Base-by-base conservation (phyloP, 495 filamentous ascomycete species). In the Neurospora discreta region DNA sequence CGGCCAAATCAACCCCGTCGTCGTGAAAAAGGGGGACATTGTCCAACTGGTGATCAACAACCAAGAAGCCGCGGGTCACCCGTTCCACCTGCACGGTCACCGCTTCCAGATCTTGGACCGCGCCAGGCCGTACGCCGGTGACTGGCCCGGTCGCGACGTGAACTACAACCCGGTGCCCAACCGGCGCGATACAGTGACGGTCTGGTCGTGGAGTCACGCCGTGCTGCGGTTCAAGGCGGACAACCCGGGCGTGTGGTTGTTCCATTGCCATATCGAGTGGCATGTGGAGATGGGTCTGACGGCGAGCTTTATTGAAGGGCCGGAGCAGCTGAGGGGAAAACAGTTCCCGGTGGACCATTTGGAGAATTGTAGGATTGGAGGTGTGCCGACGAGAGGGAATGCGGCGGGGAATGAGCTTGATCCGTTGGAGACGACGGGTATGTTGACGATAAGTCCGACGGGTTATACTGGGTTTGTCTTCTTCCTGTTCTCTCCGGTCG, bases 31-130 rank as follows among this genome's bases (percentile, higher is more conserved):
- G 68, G 83, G 84, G 52, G 83, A 94, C 3, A 80, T 93, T 2
- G 86, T 97, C 36, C 90, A 97, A 71, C 90, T 97, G 39, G 82
- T 95, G 11, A 73, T 97, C 38, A 95, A 96, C 84, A 97, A 95
- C 78, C 75, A 85, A 15, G 92, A 95, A 77, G 75, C 81, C 0
- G 91, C 90, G 39, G 87, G 76, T 6, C 84, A 85, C 73, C 85
- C 85, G 1, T 86, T 85, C 74, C 85, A 87, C 70, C 76, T 87
- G 4, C 75, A 97, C 84, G 93, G 93, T 1, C 93, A 96, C 81
- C 86, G 89, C 72, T 95, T 94, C 83, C 93, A 95, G 76, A 81
- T 93, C 7, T 78, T 93, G 42, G 80, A 82, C 36, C 87, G 90
- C 1, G 83, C 81, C 0, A 65, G 72, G 13, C 78, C 79, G n/a